Evolutionary conservation across 192 early-diverging fungal species (phyloP).

Genomic region (Pilobolus umbonatus): DNA sequence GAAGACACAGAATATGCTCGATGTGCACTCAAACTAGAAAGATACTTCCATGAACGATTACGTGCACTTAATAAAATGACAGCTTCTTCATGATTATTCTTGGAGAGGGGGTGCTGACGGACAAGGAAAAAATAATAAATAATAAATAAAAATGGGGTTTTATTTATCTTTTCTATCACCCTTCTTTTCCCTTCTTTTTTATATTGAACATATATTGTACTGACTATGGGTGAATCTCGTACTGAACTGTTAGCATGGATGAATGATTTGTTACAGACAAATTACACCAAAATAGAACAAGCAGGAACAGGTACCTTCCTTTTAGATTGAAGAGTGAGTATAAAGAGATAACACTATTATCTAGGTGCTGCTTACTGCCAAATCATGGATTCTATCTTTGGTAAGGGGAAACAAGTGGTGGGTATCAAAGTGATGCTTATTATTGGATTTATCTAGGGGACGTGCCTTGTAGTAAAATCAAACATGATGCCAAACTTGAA

Average conservation of each 20-base stretch:
- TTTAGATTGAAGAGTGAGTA: neutral
- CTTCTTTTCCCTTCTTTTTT: slow-evolving; percentile 10
- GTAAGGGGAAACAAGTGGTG: slow-evolving; percentile 23
- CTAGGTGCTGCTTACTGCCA: slow-evolving; percentile 62
- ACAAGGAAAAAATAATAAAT: neutral
- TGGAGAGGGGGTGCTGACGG: too few relatives aligned
- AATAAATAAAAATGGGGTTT: neutral
- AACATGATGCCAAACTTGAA: slow-evolving; percentile 88
- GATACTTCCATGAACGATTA: slow-evolving; percentile 71
- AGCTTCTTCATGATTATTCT: neutral
- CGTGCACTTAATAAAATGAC: slow-evolving; percentile 24
- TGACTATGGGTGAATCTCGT: slow-evolving; percentile 69
- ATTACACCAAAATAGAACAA: slow-evolving; percentile 89
- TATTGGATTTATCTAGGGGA: slow-evolving; percentile 40
- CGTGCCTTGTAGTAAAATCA: slow-evolving; percentile 82
- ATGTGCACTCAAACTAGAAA: slow-evolving; percentile 70
- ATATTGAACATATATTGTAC: neutral
- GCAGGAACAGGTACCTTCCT: slow-evolving; percentile 70
- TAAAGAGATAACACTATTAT: neutral
- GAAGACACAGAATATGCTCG: slow-evolving; percentile 81
- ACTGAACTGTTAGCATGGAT: slow-evolving; percentile 89
- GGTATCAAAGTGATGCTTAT: neutral
- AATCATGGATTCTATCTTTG: slow-evolving; percentile 62
- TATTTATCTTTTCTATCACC: neutral
- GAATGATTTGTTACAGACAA: slow-evolving; percentile 85